These are phyloP conservation scores for Chlorella sp. DNA, from an alignment of 139 green algal species.

Conservation along the genomic window DNA sequence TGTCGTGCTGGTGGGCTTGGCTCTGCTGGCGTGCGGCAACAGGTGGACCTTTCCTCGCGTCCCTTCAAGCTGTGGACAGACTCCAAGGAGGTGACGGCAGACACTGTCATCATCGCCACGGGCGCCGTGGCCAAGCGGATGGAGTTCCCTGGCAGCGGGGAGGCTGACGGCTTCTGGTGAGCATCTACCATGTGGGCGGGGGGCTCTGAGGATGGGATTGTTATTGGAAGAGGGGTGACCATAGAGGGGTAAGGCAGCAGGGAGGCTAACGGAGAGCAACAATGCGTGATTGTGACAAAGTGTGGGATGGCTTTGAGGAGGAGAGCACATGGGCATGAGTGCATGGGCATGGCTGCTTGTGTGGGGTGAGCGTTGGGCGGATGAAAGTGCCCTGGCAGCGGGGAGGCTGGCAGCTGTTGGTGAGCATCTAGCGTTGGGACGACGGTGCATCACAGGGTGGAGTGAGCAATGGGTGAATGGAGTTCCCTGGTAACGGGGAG, in stretches of 20 bases:
- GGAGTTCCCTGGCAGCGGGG: conserved; percentile 31
- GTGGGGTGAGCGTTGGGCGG: too few species aligned
- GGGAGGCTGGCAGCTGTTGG: conserved; percentile 34
- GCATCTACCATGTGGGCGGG: too few species aligned
- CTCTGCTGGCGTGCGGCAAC: neutral
- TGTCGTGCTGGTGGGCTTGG: too few species aligned
- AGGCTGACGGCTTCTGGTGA: conserved; percentile 34
- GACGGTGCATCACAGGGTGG: too few species aligned
- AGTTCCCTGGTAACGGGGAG: conserved; percentile 35
- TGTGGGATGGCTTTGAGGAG: neutral
- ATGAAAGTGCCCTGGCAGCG: conserved; percentile 32
- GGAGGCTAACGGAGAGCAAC: too few species aligned
- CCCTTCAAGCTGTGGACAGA: conserved; percentile 24
- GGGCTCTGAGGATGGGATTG: too few species aligned
- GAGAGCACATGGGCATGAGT: neutral
- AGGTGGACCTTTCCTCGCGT: conserved; percentile 25
- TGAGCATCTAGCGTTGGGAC: too few species aligned
- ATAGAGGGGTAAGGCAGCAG: neutral
- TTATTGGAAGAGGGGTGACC: neutral
- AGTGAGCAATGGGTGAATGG: too few species aligned
- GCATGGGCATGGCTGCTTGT: too few species aligned
- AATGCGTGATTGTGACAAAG: too few species aligned
- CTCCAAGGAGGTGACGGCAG: conserved; percentile 11
- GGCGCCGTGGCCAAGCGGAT: conserved; percentile 27
- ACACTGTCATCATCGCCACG: conserved; percentile 64